Percentiles rank a stretch among this genome's conserved stretches.
Conservation (phyloP, 2,329 filamentous ascomycete genomes). For the Westerdykella ornata region DNA sequence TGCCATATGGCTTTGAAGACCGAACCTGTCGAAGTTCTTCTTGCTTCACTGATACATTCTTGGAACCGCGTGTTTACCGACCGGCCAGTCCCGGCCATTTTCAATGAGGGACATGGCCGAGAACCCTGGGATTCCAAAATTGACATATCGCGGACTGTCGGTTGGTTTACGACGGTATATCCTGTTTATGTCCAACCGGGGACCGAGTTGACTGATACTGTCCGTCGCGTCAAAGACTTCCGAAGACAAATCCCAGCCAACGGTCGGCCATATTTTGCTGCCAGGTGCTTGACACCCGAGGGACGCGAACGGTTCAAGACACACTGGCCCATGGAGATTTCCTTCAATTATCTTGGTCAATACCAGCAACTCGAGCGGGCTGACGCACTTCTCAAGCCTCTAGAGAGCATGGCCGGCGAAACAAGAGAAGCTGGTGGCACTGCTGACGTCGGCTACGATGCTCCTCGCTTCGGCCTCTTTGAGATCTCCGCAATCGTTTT, state of each 20-base stretch:
- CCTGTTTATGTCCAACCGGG: constrained; percentile 36
- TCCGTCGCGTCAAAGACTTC: constrained; percentile 52
- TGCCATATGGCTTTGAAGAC: constrained; percentile 46
- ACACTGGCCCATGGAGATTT: constrained; percentile 49
- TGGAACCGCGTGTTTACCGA: constrained; percentile 52
- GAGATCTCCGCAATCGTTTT: constrained; percentile 49
- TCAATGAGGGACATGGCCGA: constrained; percentile 34
- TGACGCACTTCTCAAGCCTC: constrained; percentile 40
- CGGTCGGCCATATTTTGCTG: constrained; percentile 44
- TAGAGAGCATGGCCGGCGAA: constrained; percentile 44
- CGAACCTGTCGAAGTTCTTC: constrained; percentile 49
- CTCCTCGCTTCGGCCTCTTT: constrained; percentile 46
- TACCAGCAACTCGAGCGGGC: constrained; percentile 44
- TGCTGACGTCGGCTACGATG: constrained; percentile 41
- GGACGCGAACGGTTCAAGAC: constrained; percentile 25
- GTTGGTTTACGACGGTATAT: constrained; percentile 53
- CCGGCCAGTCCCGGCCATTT: constrained; percentile 47
- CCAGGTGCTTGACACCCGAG: constrained; percentile 23
- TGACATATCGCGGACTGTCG: constrained; percentile 53
- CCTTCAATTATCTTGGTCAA: constrained; percentile 52
- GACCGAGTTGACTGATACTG: constrained; percentile 40
- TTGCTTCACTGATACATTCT: constrained; percentile 52
- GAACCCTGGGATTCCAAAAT: constrained; percentile 40
- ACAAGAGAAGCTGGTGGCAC: constrained; percentile 41
- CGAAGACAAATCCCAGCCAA: constrained; percentile 35